Evolutionary conservation across 768 basidiomycete species (phyloP), one percentile per base, ranked within the genome.

Genomic region (Clitopilus passeckerianus): DNA sequence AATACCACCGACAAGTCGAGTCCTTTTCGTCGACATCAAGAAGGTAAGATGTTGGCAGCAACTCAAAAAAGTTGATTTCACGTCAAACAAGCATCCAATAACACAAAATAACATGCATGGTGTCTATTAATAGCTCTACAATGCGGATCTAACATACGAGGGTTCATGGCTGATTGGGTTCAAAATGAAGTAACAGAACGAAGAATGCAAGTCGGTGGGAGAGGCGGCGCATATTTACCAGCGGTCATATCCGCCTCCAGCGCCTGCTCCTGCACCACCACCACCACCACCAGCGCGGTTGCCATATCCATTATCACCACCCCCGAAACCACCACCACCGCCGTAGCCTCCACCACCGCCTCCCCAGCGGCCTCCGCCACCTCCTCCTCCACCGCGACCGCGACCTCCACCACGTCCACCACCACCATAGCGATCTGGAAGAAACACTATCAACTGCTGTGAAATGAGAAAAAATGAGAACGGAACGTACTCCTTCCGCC

Each of bases 401-500:
- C 78, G 70, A n/a, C 78, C 71, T 27, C 81, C 73, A 15, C 75
- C 71, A n/a, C 77, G 72, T 34, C 80, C 75, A 12, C 82, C 77
- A 55, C 82, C 77, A 50, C 79, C 76, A 66, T 85, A 91, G 24
- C 90, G 88, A 64, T 80, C 89, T 92, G 60, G 0, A 62, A 12
- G 43, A 10, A 18, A 69, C 46, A 56, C 56, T 57, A 53, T 30
- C 10, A n/a, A 8, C 22, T 20, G 44, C 27, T 30, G 41, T 16
- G 34, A 41, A 30, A 37, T 61, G 23, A 18, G 33, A 30, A 59
- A 55, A 30, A 30, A 27, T 18, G 18, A 6, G 57, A 4, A 43
- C 1, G 27, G 27, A 10, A 75, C 85, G 53, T 63, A 89, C 88
- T 82, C 61, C 87, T 85, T 56, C 86, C 89, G 22, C 91, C 90